Evolutionary conservation across 768 basidiomycete genomes (phyloP).

Genomic region (Pisolithus tinctorius): DNA sequence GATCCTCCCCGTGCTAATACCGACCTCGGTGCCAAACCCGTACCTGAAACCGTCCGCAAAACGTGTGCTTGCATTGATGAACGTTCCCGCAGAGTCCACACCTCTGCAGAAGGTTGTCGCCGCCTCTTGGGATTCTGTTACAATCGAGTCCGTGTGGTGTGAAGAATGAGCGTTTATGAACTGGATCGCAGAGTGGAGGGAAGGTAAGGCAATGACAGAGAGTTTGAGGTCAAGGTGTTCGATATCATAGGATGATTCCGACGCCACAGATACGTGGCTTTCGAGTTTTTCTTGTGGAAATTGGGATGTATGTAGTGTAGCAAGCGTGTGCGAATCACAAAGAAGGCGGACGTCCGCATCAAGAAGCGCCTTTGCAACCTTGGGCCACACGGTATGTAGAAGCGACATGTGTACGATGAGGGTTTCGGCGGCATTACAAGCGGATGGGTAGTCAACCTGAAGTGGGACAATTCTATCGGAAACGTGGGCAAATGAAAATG

Average conservation of each 20-base stretch:
- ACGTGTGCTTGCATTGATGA: slow-evolving; percentile 90
- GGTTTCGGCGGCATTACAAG: slow-evolving; percentile 91
- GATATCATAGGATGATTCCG: slow-evolving; percentile 64
- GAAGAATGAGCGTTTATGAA: slow-evolving; percentile 93
- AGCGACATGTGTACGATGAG: slow-evolving; percentile 77
- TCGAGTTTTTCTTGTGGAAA: slow-evolving; percentile 29
- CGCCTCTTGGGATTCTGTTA: slow-evolving; percentile 69
- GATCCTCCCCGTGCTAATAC: slow-evolving; percentile 93
- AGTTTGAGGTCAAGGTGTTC: slow-evolving; percentile 86
- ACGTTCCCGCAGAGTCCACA: slow-evolving; percentile 89
- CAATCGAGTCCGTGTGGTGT: slow-evolving; percentile 91
- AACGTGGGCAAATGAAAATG: not conserved
- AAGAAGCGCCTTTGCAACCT: slow-evolving; percentile 68
- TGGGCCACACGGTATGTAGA: slow-evolving; percentile 71
- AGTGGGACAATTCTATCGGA: not conserved
- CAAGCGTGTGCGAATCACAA: slow-evolving; percentile 65
- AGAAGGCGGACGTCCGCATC: slow-evolving; percentile 64
- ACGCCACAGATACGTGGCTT: slow-evolving; percentile 46
- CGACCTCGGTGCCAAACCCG: slow-evolving; percentile 97
- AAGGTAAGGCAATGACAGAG: slow-evolving; percentile 71
- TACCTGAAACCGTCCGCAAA: slow-evolving; percentile 97
- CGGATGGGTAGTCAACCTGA: slow-evolving; percentile 90
- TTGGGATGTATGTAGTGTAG: slow-evolving; percentile 41
- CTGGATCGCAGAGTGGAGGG: slow-evolving; percentile 65
- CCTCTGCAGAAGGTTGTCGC: slow-evolving; percentile 75